Base-by-base conservation (phyloP, 805 yeast species). In the Scheffersomyces lignosus region DNA sequence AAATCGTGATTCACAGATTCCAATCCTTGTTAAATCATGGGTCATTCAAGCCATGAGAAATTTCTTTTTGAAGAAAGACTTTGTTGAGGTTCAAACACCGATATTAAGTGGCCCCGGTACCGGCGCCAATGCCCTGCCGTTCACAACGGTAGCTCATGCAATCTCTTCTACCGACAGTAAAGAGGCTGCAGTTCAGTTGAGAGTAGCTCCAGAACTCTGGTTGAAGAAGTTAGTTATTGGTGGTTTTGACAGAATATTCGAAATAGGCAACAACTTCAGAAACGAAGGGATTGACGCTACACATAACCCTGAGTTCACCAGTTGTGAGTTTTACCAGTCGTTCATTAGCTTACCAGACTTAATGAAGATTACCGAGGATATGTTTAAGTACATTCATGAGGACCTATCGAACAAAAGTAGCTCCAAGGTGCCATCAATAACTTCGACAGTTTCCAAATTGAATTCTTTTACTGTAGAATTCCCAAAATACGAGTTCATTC, bases 171-270 rank as follows among this genome's bases (percentile, higher is more conserved):
- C 34, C 10, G 31, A 31, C 9, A 37, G 45, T 17, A 65, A 63
- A 14, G 43, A 43, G 2, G 52, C 48, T 1, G 63, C 65, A 9
- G 60, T 88, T 6, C 81, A 77, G 37, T 59, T 93, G 30, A 66
- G 99, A 29, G 91, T 93, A 2, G 97, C 99, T 0, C 99, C 99
- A 0, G 99, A 91, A 53, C 64, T 93, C 26, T 93, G 96, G 96
- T 72, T 93, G 37, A 93, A 93, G 54, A 75, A 85, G 45, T 62
- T 93, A 34, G 76, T 89, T 2, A 80, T 91, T 23, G 74, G 87
- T 5, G 99, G 99, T 1, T 79, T 90, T 51, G 95, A 90, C 48
- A 79, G 77, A 47, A 82, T 93, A 2, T 93, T 78, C 59, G 98
- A 93, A 53, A 77, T 93, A 36, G 97, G 97, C 0, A 73, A 77